phyloP scores from a whole-genome alignment of 768 basidiomycete species.

The Phanerochaete sordida region DNA sequence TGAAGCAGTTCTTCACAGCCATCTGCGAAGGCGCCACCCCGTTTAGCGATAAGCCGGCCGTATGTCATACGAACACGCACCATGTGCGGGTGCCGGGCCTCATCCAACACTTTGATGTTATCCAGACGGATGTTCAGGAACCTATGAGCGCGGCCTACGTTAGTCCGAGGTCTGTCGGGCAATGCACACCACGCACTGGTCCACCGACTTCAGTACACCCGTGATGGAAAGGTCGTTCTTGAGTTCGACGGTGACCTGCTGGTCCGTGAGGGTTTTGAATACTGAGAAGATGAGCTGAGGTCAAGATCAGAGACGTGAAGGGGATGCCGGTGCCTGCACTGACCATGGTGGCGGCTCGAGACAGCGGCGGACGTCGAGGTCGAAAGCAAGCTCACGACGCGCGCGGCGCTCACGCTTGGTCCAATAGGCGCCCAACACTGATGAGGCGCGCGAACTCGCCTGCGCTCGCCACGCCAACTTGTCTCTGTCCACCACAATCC shows the following conservation, averaged over 20 bases:
- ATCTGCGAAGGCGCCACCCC: slow-evolving; percentile 71
- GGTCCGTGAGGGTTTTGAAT: slow-evolving; percentile 98
- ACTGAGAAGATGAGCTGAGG: slow-evolving; percentile 90
- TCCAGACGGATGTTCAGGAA: slow-evolving; percentile 97
- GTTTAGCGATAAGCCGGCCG: background rate
- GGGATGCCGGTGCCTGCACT: background rate
- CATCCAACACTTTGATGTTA: slow-evolving; percentile 88
- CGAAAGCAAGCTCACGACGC: background rate
- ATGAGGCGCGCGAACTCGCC: background rate
- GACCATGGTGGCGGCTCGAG: background rate
- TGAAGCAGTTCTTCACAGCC: slow-evolving; percentile 99
- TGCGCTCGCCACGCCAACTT: background rate
- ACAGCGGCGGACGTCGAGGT: background rate
- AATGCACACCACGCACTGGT: slow-evolving; percentile 66
- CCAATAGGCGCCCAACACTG: background rate
- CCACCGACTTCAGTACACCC: slow-evolving; percentile 93
- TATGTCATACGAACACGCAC: slow-evolving; percentile 38
- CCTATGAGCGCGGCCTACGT: slow-evolving; percentile 36
- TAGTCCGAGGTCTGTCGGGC: background rate
- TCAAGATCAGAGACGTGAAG: background rate
- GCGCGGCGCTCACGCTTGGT: background rate
- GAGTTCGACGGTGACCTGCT: slow-evolving; percentile 93
- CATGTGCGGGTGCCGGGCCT: slow-evolving; percentile 96
- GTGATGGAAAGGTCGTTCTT: slow-evolving; percentile 99
- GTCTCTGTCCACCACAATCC: background rate